A percentile compares a stretch with the other conserved stretches of the same genome.
Evolutionary conservation across 2,329 filamentous ascomycete species (phyloP).

Genomic region (Zasmidium angulare): DNA sequence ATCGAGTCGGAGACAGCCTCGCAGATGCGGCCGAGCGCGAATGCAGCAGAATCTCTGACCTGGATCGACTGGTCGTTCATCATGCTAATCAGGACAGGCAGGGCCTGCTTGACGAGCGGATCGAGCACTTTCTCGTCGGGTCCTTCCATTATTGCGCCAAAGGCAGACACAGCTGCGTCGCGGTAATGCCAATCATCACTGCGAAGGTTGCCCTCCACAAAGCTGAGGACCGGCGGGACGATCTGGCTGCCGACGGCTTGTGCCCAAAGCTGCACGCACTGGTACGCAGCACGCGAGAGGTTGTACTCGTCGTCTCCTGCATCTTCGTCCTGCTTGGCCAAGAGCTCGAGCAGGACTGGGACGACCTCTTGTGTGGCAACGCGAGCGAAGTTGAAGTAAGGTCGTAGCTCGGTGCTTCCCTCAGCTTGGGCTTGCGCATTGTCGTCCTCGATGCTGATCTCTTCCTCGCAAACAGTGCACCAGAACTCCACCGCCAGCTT

Average conservation of each 20-base stretch:
- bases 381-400: conserved; percentile 93
- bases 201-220: conserved; percentile 88
- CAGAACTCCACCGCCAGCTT: conserved; percentile 99
- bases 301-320: conserved; percentile 98
- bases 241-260: conserved; percentile 85
- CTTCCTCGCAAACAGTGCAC: conserved; percentile 99
- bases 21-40: conserved; percentile 92
- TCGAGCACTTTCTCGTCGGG: conserved; percentile 90
- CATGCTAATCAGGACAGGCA: conserved; percentile 90
- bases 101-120: conserved; percentile 91
- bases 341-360: conserved; percentile 80
- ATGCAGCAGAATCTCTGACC: conserved; percentile 94
- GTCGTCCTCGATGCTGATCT: conserved; percentile 96
- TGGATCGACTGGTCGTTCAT: conserved; percentile 84
- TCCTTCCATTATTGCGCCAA: conserved; percentile 98
- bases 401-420: conserved; percentile 78
- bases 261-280: conserved; percentile 92
- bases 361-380: conserved; percentile 93
- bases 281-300: conserved; percentile 88
- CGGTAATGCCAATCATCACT: conserved; percentile 91
- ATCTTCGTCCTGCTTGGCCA: conserved; percentile 98
- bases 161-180: conserved; percentile 94
- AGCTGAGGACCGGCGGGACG: conserved; percentile 80
- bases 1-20: conserved; percentile 91
- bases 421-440: conserved; percentile 73